Evolutionary conservation across 805 yeast species (phyloP).

Genomic region (Komagataella ulmi): DNA sequence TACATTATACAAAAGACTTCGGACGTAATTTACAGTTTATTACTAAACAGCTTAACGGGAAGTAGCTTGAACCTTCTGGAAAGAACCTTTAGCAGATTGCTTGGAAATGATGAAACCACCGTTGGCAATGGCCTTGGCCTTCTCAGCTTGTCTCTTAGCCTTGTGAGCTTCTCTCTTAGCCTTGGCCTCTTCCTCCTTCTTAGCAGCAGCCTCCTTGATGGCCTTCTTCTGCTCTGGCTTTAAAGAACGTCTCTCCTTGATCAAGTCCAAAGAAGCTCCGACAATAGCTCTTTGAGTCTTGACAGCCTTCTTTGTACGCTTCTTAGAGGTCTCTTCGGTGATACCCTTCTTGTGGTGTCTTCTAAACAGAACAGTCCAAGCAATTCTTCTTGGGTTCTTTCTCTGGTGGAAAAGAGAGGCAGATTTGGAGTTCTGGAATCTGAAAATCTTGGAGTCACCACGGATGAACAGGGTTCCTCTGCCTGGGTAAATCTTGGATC

Average conservation of each 20-base stretch:
- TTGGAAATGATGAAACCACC: conserved; percentile 74
- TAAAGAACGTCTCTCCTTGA: conserved; percentile 92
- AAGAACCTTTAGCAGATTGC: conserved; percentile 94
- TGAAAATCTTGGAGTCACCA: conserved; percentile 99
- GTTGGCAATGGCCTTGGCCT: conserved; percentile 71
- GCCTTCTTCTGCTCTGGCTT: conserved; percentile 98
- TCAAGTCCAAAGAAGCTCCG: conserved; percentile 97
- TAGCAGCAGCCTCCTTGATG: conserved; percentile 83
- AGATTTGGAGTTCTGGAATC: conserved; percentile 96
- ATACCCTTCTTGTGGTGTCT: conserved; percentile 99
- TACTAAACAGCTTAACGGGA: conserved; percentile 57
- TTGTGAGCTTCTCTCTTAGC: conserved; percentile 75
- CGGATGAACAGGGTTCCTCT: conserved; percentile 98
- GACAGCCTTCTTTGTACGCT: conserved; percentile 94
- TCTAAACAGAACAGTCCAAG: conserved; percentile 99
- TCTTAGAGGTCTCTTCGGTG: conserved; percentile 96
- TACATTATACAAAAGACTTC: background rate
- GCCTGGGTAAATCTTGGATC: conserved; percentile 99
- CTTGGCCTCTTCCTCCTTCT: conserved; percentile 53
- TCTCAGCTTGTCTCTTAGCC: conserved; percentile 90
- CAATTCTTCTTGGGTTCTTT: conserved; percentile 99
- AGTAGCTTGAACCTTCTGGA: conserved; percentile 92
- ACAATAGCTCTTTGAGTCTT: conserved; percentile 98
- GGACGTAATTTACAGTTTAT: background rate
- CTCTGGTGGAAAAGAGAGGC: conserved; percentile 98